Conservation (phyloP, 257 asterid genomes). For the Solanum lycopersicoides region DNA sequence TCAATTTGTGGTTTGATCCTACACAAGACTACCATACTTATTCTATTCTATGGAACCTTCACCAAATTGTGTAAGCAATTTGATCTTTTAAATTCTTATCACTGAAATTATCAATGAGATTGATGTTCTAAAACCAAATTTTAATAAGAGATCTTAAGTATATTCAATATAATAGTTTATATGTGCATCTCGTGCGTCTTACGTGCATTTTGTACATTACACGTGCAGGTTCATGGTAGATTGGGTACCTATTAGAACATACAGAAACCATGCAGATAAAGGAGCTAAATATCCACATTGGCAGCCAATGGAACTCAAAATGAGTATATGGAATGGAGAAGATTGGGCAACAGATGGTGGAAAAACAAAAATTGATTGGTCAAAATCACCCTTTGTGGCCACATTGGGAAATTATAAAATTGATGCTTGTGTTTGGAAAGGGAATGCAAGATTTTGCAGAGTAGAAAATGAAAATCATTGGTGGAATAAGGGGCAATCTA, state of each 20-base stretch:
- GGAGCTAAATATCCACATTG: slow-evolving; percentile 55
- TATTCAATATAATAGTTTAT: fast-evolving
- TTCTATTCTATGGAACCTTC: slow-evolving; percentile 68
- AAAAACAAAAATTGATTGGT: slow-evolving; percentile 52
- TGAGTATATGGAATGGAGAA: slow-evolving; percentile 63
- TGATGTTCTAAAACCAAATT: neutral
- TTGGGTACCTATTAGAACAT: slow-evolving; percentile 80
- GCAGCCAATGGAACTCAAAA: slow-evolving; percentile 51
- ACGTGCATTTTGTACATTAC: too few relatives aligned
- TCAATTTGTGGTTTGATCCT: slow-evolving; percentile 88
- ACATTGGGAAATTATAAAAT: slow-evolving; percentile 37
- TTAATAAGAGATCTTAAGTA: neutral
- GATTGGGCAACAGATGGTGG: slow-evolving; percentile 86
- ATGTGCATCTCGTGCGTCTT: too few relatives aligned
- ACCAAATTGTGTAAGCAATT: slow-evolving; percentile 76
- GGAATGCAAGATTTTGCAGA: slow-evolving; percentile 33
- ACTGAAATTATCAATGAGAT: neutral
- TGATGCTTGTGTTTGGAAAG: slow-evolving; percentile 73
- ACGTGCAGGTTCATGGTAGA: slow-evolving; percentile 76
- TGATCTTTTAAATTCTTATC: too few relatives aligned
- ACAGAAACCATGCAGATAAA: slow-evolving; percentile 63
- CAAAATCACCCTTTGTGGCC: slow-evolving; percentile 51
- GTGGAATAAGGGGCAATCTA: slow-evolving; percentile 55
- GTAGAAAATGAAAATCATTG: slow-evolving; percentile 35
- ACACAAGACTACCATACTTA: slow-evolving; percentile 78